Evolutionary conservation across 2,329 filamentous ascomycete genomes (phyloP).

Genomic region (Colletotrichum sp.): DNA sequence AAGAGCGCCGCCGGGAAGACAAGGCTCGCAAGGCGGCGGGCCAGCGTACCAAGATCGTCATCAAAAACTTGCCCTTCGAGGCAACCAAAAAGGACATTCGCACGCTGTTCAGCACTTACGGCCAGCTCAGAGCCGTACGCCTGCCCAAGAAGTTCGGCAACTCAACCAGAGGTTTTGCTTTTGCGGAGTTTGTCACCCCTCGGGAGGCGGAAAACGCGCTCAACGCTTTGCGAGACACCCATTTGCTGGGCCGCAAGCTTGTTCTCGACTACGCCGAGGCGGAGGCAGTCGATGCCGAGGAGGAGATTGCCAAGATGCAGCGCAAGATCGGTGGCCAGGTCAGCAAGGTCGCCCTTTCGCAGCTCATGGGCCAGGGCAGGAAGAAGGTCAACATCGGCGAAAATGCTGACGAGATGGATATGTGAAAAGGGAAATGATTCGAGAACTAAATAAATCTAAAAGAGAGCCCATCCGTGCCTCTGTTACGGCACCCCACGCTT

Average conservation of each 20-base stretch:
- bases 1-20: constrained; percentile 84
- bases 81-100: constrained; percentile 91
- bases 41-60: constrained; percentile 87
- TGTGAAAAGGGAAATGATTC: not conserved
- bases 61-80: constrained; percentile 98
- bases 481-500: not conserved
- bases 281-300: constrained; percentile 89
- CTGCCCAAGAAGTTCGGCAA: constrained; percentile 95
- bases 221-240: constrained; percentile 88
- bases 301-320: constrained; percentile 96
- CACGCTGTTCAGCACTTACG: constrained; percentile 85
- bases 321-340: constrained; percentile 91
- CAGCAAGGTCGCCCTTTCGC: constrained; percentile 88
- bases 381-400: constrained; percentile 87
- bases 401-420: constrained; percentile 57
- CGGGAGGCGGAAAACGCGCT: constrained; percentile 91
- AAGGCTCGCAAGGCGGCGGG: constrained; percentile 79
- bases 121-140: constrained; percentile 88
- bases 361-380: constrained; percentile 81
- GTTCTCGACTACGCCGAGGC: constrained; percentile 91
- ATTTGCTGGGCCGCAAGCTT: constrained; percentile 87
- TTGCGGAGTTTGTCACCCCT: constrained; percentile 92
- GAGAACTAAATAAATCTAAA: not conserved
- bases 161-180: constrained; percentile 89
- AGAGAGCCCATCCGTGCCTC: not conserved